Evolutionary conservation across 140 eudicot species (phyloP).

Genomic region (Cichorium intybus): DNA sequence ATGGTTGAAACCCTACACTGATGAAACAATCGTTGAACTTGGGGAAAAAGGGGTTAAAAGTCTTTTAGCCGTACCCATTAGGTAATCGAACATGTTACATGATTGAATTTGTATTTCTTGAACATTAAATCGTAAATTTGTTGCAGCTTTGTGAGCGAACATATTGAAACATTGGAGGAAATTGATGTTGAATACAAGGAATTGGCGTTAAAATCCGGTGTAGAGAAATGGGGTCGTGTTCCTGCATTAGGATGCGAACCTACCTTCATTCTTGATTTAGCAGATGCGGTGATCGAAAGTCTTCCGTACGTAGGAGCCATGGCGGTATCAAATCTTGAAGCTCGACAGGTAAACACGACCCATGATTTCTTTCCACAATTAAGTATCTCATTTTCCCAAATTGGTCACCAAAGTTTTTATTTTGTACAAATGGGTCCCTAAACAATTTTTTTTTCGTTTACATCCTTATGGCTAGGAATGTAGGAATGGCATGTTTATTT

Average conservation of each 20-base stretch:
- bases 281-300: slow-evolving; percentile 98
- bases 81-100: slow-evolving; percentile 38
- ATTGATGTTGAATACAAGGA: slow-evolving; percentile 97
- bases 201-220: slow-evolving; percentile 84
- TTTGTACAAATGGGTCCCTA: too few species aligned
- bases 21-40: slow-evolving; percentile 78
- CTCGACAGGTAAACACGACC: slow-evolving; percentile 68
- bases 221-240: slow-evolving; percentile 98
- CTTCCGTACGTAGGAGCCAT: slow-evolving; percentile 98
- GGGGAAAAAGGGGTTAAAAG: slow-evolving; percentile 90
- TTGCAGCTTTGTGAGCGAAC: slow-evolving; percentile 92
- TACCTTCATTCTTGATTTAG: slow-evolving; percentile 83
- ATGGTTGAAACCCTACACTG: slow-evolving; percentile 98
- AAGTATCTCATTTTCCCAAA: too few species aligned
- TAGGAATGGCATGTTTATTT: too few species aligned
- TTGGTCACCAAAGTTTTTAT: too few species aligned
- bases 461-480: too few species aligned
- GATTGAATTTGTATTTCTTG: neutral
- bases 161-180: slow-evolving; percentile 92
- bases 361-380: too few species aligned
- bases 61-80: slow-evolving; percentile 96
- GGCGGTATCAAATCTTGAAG: slow-evolving; percentile 99
- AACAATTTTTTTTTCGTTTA: too few species aligned
- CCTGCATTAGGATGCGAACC: slow-evolving; percentile 97
- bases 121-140: neutral